Conservation (phyloP, 2,329 filamentous ascomycete genomes). For the Karstenula rhodostoma region DNA sequence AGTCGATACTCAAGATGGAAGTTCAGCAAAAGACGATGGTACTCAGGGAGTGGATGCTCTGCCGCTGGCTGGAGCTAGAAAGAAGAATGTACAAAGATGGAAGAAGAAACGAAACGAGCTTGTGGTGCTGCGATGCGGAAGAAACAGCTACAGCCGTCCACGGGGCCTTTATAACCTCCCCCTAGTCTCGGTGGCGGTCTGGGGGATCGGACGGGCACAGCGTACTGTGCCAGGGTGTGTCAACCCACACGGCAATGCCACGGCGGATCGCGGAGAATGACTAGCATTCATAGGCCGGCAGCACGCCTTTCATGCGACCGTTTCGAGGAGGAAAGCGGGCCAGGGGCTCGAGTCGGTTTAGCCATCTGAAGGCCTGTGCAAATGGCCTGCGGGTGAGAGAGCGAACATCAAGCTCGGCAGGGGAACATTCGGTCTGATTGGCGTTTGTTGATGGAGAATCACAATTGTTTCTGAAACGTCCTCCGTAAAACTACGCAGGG, state of each 20-base stretch:
- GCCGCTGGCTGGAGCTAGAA: slow-evolving; percentile 38
- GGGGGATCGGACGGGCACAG: slow-evolving; percentile 21
- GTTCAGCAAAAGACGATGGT: slow-evolving; percentile 28
- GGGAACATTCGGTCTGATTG: slow-evolving; percentile 8
- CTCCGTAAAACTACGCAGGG: slow-evolving; percentile 9
- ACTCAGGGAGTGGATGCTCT: slow-evolving; percentile 22
- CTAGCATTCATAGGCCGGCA: slow-evolving; percentile 22
- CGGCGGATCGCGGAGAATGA: slow-evolving; percentile 23
- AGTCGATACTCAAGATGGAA: slow-evolving; percentile 13
- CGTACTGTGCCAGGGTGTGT: slow-evolving; percentile 14
- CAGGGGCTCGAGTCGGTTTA: slow-evolving; percentile 19
- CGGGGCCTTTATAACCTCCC: slow-evolving; percentile 20
- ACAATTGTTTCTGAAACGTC: slow-evolving; percentile 28
- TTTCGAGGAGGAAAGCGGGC: slow-evolving; percentile 14
- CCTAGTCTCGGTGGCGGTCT: slow-evolving; percentile 17
- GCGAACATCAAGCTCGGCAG: slow-evolving; percentile 14
- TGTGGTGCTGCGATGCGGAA: slow-evolving; percentile 24
- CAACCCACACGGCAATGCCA: slow-evolving; percentile 15
- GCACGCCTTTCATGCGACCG: slow-evolving; percentile 21
- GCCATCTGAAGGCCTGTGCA: slow-evolving; percentile 18
- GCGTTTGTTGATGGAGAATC: slow-evolving; percentile 7
- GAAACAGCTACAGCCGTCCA: slow-evolving; percentile 20
- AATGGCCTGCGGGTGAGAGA: slow-evolving; percentile 20
- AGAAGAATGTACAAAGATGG: slow-evolving; percentile 25
- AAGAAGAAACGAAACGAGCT: slow-evolving; percentile 23